Base-by-base conservation (phyloP, 2,329 filamentous ascomycete genomes). In the Magnaporthales sp. region DNA sequence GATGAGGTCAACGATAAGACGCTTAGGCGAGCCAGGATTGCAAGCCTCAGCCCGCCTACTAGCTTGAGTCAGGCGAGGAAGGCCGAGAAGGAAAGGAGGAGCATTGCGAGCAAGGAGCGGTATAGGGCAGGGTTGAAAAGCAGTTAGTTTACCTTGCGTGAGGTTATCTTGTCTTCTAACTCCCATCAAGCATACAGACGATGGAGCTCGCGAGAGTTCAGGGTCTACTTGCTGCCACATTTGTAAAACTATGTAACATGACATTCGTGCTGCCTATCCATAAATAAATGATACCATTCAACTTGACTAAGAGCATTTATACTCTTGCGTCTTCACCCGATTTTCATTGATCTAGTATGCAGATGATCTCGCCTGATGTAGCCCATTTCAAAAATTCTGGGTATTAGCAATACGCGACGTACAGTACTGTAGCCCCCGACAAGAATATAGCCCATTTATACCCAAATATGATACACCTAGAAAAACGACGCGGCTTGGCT, bases 1-100 rank as follows among this genome's bases (percentile, higher is more conserved):
- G 95, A 99, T 74, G 86, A 92, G 66, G 80, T 98, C 13, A 83
- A 81, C 24, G 83, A 85, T 54, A 84, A 86, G 65, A 81, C 83
- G 11, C 75, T 92, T 22, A 72, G 71, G n/a, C 72, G 71, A 64
- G 84, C 86, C 68, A 80, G 79, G 72, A 78, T 79, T 67, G 77
- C 78, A 68, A 73, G 80, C 27, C 78, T 58, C 27, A 82, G 84
- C 22, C 79, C 82, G 27, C 75, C 75, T 19, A 73, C 86, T 66
- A 92, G 90, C 75, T 74, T 91, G 72, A 89, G 82, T 71, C 90
- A 91, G 77, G 90, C 89, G 8, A 83, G 83, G 72, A 92, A 89
- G 80, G 80, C 78, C 68, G 85, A 87, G 69, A 91, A 90, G 76
- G 83, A 86, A 73, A 81, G 78, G 65, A 79, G 82, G 67, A 81